Evolutionary conservation across 1,284 basidiomycete genomes (phyloP), one percentile per base, ranked within the genome.

Genomic region (Marasmius fiardii): DNA sequence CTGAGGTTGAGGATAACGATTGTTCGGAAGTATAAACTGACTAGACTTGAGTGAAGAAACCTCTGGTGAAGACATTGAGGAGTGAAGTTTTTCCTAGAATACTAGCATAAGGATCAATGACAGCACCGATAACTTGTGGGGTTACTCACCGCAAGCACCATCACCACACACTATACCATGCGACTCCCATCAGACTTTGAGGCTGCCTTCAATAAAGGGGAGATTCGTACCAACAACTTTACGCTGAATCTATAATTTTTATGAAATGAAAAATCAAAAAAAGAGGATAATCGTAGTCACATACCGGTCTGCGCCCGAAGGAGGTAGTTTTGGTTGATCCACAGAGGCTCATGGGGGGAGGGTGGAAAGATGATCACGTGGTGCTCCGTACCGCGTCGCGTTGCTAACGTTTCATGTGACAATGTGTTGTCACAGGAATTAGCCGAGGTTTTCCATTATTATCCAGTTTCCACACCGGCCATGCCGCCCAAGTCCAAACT

Each of bases 1-100:
- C 41, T n/a, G 50, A 20, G 37, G 44, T 39, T 33, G 37, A 35
- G 11, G 24, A 51, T 50, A 18, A n/a, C n/a, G n/a, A n/a, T n/a
- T n/a, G n/a, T n/a, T n/a, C 51, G 54, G 21, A 34, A 43, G 34
- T 48, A 50, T 45, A n/a, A 31, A 76, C 88, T 66, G 70, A 92
- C 90, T 92, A 92, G 65, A 92, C 83, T 81, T 92, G 88, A 33
- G 90, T 92, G 68, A 93, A 93, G 79, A 90, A 92, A 31, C 90
- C 90, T 58, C 89, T 76, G 33, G 90, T 92, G 71, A 92, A 93
- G 54, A 93, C 90, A 66, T 92, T 92, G 60, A 91, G 74, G 35
- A 92, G 74, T 28, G 90, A 92, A 1, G 91, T 93, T 79, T 93
- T 88, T 63, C 83, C 83, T 87, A 60, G 52, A 48, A 60, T 55